Evolutionary conservation across 306 rosid species (phyloP).

Genomic region (Echinosophora koreensis): DNA sequence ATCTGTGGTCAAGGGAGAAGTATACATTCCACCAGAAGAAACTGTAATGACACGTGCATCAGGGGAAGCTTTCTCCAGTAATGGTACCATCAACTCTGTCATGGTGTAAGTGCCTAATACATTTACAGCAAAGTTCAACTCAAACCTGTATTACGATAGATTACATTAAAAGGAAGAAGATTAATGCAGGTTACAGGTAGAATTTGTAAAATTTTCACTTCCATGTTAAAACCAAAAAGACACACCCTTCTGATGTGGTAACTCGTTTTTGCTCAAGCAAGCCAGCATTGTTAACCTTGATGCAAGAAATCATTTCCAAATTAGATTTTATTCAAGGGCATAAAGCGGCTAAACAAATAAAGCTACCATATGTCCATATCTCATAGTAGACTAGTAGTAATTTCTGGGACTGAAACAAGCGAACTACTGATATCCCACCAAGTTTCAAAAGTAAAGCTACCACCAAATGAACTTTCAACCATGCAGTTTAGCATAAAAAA

Average conservation of each 20-base stretch:
- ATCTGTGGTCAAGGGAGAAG: constrained; percentile 77
- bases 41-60: constrained; percentile 93
- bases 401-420: constrained; percentile 14
- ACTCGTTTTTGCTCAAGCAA: constrained; percentile 72
- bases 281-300: constrained; percentile 94
- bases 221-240: constrained; percentile 14
- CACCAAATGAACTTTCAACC: background rate
- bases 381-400: background rate
- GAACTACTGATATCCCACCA: background rate
- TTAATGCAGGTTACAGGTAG: constrained; percentile 2
- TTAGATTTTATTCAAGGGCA: constrained; percentile 40
- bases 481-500: constrained; percentile 31
- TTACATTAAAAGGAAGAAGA: constrained; percentile 20
- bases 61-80: constrained; percentile 90
- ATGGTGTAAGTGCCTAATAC: constrained; percentile 77
- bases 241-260: constrained; percentile 89
- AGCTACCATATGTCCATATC: no score
- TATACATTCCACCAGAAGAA: constrained; percentile 97
- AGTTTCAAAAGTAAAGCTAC: constrained; percentile 1
- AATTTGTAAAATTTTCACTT: background rate
- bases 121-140: constrained; percentile 84
- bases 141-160: constrained; percentile 64
- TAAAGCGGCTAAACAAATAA: background rate
- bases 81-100: constrained; percentile 80
- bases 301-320: constrained; percentile 12